Evolutionary conservation across 257 asterid species (phyloP).

Genomic region (Orobanche coerulescens): DNA sequence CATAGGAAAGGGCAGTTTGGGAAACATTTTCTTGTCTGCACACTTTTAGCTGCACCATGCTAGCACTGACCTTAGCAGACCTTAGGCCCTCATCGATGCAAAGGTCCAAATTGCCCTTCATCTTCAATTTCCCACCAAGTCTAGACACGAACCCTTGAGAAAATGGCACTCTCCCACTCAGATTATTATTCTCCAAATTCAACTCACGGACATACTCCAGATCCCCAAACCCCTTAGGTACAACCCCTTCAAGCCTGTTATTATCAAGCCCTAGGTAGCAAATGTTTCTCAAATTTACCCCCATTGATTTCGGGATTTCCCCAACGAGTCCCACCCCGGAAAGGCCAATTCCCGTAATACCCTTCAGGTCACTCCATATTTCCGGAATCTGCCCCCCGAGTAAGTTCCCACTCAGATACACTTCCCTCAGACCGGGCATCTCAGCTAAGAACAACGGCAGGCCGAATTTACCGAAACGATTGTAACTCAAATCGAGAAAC

Average conservation of each 20-base stretch:
- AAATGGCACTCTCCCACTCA: constrained; percentile 77
- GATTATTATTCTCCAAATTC: constrained; percentile 65
- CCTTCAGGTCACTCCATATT: constrained; percentile 55
- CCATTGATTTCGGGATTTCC: constrained; percentile 63
- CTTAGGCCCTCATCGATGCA: constrained; percentile 49
- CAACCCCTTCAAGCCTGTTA: constrained; percentile 54
- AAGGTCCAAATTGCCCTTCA: constrained; percentile 76
- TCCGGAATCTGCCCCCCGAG: constrained; percentile 81
- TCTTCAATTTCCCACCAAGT: constrained; percentile 62
- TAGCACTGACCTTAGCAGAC: constrained; percentile 35
- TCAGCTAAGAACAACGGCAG: constrained; percentile 51
- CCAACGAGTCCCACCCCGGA: constrained; percentile 61
- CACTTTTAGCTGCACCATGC: constrained; percentile 35
- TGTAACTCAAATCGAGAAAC: constrained; percentile 66
- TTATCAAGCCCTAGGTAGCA: constrained; percentile 68
- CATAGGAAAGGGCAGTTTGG: constrained; percentile 39
- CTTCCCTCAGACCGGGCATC: constrained; percentile 49
- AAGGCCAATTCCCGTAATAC: constrained; percentile 51
- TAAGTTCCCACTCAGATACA: constrained; percentile 55
- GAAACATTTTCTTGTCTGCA: constrained; percentile 35
- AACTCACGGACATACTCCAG: constrained; percentile 50
- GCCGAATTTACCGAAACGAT: constrained; percentile 42
- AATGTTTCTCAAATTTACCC: constrained; percentile 35
- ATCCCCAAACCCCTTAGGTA: constrained; percentile 61
- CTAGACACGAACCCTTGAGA: constrained; percentile 41